Base-by-base conservation (phyloP, 257 asterid genomes). In the Euphrasia confusa region DNA sequence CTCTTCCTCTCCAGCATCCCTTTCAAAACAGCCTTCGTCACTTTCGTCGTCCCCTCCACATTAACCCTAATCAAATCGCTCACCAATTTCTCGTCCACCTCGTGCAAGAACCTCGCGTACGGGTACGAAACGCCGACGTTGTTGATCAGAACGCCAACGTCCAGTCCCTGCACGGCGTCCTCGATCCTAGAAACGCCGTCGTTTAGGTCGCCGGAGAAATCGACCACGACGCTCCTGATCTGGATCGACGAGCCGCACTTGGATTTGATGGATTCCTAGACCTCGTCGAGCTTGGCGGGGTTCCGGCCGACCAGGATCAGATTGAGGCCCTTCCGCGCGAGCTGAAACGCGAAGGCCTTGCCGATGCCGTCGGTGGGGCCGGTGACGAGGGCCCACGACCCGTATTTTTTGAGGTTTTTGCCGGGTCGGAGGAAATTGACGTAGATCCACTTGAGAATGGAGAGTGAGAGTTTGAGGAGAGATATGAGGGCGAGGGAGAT, bases 321-420 rank as follows among this genome's bases (percentile, higher is more conserved):
- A 71, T 85, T 87, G 40, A 89, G 85, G 10, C 97, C 97, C 7
- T 81, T 84, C 1, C 72, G 66, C 0, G 97, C 96, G 60, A 93
- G 79, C 77, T 89, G 84, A 32, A 93, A 89, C 2, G 99, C 94
- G 76, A 89, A 89, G 17, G 80, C 89, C 72, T 89, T 93, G 2
- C 99, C 99, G 66, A 93, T 93, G 67, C 99, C 97, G 58, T 93
- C 99, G 50, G 99, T 93, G 6, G 99, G 91, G 4, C 97, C 99
- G 18, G 99, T 93, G 54, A 93, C 78, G 13, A 93, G 54, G 4
- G 99, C 97, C 99, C 99, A 93, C 0, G 97, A 84, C 13, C 99
- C 99, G 73, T 93, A 93, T 78, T 87, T 93, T 79, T 83, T 84
- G 68, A 93, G 95, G 74, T 89, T 84, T 70, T 93, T 93, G 0